Conservation (phyloP, 2,329 filamentous ascomycete species). For the Alternaria sp. region DNA sequence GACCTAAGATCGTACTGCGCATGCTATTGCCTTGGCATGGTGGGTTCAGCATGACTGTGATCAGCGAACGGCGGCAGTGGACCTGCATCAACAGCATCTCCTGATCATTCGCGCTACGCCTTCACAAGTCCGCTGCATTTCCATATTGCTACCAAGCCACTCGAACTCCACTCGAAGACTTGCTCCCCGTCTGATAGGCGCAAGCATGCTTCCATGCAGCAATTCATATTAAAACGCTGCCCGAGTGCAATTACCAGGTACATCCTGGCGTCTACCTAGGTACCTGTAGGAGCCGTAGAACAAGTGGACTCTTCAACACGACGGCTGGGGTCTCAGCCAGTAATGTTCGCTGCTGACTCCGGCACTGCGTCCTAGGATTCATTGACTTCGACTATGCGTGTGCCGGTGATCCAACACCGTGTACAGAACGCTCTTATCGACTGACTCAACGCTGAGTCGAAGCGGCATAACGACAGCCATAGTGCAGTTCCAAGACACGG, state of each 20-base stretch:
- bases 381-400: not conserved
- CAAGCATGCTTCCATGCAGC: conserved; percentile 24
- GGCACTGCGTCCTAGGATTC: not conserved
- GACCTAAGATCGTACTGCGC: conserved; percentile 18
- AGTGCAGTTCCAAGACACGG: not conserved
- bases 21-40: conserved; percentile 22
- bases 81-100: conserved; percentile 40
- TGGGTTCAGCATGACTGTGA: conserved; percentile 23
- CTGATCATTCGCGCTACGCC: conserved; percentile 25
- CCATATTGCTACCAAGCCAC: conserved; percentile 38
- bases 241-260: conserved; percentile 25
- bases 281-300: conserved; percentile 31
- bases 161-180: conserved; percentile 20
- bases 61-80: conserved; percentile 31
- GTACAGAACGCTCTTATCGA: not conserved
- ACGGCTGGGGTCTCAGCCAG: not conserved
- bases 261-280: conserved; percentile 21
- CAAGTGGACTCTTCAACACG: conserved; percentile 15
- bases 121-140: conserved; percentile 23
- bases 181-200: conserved; percentile 28
- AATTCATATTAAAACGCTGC: conserved; percentile 29
- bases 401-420: not conserved
- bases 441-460: conserved; percentile 1
- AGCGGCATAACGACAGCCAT: not conserved
- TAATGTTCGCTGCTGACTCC: not conserved